Conservation (phyloP, 73 alveolate species). For the Paramecium octaurelia region DNA sequence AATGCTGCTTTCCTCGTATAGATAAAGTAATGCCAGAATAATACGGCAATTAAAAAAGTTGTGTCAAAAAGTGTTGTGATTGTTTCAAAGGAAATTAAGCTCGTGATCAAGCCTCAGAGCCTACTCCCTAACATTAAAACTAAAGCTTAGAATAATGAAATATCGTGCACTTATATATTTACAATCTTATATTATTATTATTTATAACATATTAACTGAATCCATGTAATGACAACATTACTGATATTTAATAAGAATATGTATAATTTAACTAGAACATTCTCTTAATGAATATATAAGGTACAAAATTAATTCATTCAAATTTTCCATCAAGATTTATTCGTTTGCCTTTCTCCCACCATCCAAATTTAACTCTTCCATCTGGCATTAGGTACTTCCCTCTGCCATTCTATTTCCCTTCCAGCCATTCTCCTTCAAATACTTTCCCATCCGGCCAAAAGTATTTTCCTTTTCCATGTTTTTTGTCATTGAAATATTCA, state of each 20-base stretch:
- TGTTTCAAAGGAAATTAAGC: background rate
- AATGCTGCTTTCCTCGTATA: background rate
- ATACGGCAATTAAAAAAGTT: background rate
- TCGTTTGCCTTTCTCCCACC: constrained; percentile 65
- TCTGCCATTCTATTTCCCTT: constrained; percentile 65
- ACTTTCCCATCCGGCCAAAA: constrained; percentile 78
- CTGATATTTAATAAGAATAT: too few relatives aligned
- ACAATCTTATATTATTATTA: too few relatives aligned
- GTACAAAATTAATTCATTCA: background rate
- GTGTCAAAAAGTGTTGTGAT: background rate
- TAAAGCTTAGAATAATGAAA: background rate
- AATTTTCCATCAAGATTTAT: background rate
- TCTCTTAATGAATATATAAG: too few relatives aligned
- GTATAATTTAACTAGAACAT: too few relatives aligned
- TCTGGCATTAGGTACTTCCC: constrained; percentile 52
- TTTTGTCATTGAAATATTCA: constrained; percentile 60
- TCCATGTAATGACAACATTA: too few relatives aligned
- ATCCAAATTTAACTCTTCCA: constrained; percentile 60
- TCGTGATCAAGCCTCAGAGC: background rate
- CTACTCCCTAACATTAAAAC: background rate
- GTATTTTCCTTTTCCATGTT: constrained; percentile 71
- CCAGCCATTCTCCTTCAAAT: constrained; percentile 59
- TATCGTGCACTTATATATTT: background rate
- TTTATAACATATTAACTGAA: too few relatives aligned
- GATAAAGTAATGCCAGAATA: background rate